Conservation (phyloP, 345 rosid species). For the Abelmoschus esculentus region DNA sequence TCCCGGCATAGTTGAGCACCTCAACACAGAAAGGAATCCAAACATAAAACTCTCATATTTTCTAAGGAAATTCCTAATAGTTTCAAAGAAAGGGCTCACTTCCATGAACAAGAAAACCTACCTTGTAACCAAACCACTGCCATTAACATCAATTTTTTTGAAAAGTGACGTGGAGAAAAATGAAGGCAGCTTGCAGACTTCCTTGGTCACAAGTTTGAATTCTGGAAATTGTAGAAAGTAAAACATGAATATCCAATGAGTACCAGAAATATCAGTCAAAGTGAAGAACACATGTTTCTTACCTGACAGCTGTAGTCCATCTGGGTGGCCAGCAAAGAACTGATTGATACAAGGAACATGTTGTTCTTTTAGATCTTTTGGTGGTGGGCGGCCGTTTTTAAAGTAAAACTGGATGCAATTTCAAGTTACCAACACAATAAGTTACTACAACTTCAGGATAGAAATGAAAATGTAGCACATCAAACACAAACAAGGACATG, state of each 20-base stretch:
- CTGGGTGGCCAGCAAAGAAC: constrained; percentile 36
- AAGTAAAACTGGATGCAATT: constrained; percentile 70
- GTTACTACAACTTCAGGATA: not conserved
- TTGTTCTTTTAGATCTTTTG: constrained; percentile 59
- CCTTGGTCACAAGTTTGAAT: constrained; percentile 62
- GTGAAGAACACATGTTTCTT: constrained; percentile 8
- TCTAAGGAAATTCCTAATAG: not conserved
- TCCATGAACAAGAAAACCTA: constrained; percentile 13
- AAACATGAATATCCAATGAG: not conserved
- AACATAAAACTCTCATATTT: not conserved
- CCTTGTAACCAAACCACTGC: constrained; percentile 65
- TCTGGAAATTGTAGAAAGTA: constrained; percentile 19
- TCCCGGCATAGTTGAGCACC: not conserved
- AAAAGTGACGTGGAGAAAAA: constrained; percentile 59
- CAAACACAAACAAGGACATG: not conserved
- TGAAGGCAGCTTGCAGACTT: constrained; percentile 87
- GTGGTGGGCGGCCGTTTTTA: constrained; percentile 67
- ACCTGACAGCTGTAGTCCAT: constrained; percentile 62
- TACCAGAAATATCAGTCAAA: not conserved
- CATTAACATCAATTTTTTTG: constrained; percentile 49
- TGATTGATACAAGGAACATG: constrained; percentile 46
- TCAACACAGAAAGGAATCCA: not conserved
- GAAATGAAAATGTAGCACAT: not conserved
- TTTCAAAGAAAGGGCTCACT: not conserved
- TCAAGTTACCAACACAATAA: constrained; percentile 11